Evolutionary conservation across 257 asterid species (phyloP), one percentile per base, ranked within the genome.

Genomic region (Coffea canephora): DNA sequence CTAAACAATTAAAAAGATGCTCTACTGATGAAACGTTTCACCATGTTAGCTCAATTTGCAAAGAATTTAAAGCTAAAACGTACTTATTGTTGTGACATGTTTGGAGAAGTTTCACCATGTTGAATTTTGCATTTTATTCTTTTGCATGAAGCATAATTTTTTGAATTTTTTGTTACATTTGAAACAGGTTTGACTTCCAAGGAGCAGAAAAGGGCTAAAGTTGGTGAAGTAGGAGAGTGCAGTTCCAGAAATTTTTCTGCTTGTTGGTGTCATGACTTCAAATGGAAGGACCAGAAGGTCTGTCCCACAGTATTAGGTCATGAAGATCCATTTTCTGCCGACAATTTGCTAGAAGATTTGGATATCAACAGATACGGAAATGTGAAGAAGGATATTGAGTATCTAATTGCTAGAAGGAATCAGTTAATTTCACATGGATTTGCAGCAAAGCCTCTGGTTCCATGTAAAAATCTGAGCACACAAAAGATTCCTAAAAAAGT

Each of bases 291-390:
- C 23, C 76, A 46, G 55, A 45, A 57, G 49, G 18, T 77, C 39
- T 54, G 65, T 76, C 86, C 89, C 73, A 81, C 74, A 79, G 81
- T 79, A 65, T 41, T 75, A n/a, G 82, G 83, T 73, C 75, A 82
- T 71, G 82, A 90, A 4, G 91, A 93, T 82, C 91, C 97, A 31
- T 85, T 84, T 82, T 69, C 87, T 36, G 34, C 81, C 13, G 76
- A 79, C 4, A 76, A 77, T 62, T 48, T 88, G 88, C 74, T 87
- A 81, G 68, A 76, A 79, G 89, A 85, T 79, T 80, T 91, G 85
- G 89, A 91, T 71, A 75, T 84, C 25, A 93, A 95, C 55, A 89
- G 85, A 61, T 95, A 57, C 78, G 98, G 99, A 81, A 91, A 93
- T 76, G 94, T 86, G 68, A 89, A 89, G 55, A 83, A 81, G 84